Conservation (phyloP, 164 flowering plant genomes). For the Vitis riparia region DNA sequence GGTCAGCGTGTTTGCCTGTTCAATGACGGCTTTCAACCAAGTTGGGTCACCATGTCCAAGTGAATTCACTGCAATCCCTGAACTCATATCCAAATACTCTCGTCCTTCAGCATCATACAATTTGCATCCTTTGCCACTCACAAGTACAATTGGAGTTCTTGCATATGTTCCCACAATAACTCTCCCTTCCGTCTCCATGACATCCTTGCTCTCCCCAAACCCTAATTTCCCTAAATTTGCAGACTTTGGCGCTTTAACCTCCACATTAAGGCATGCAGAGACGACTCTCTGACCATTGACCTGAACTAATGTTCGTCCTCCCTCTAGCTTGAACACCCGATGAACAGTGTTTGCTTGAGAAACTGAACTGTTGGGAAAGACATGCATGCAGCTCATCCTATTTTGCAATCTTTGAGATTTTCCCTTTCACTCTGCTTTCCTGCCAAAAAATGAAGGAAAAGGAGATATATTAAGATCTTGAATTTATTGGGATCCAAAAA, state of each 20-base stretch:
- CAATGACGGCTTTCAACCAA: constrained; percentile 62
- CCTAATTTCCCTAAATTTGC: constrained; percentile 15
- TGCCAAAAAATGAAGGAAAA: not conserved
- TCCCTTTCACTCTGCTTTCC: not conserved
- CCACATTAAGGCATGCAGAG: constrained; percentile 34
- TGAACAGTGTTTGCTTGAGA: constrained; percentile 1
- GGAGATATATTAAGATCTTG: too few relatives aligned
- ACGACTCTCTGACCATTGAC: constrained; percentile 3
- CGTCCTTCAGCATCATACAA: constrained; percentile 78
- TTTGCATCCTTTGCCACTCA: constrained; percentile 81
- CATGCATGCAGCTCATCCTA: constrained; percentile 10
- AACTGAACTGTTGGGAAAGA: constrained; percentile 7
- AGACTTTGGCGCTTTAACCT: constrained; percentile 15
- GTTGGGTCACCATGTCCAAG: constrained; percentile 87
- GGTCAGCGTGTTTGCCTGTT: constrained; percentile 61
- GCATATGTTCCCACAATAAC: constrained; percentile 77
- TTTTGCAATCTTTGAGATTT: not conserved
- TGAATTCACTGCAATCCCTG: constrained; percentile 93
- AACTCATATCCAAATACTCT: constrained; percentile 79
- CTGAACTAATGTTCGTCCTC: constrained; percentile 1
- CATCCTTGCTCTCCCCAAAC: constrained; percentile 32
- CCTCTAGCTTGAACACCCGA: constrained; percentile 10
- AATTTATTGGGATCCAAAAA: too few relatives aligned
- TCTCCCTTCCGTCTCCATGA: constrained; percentile 63
- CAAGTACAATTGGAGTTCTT: constrained; percentile 61